These are phyloP conservation scores for Gossypium mustelinum DNA, from an alignment of 345 rosid genomes.

Conservation along the genomic window DNA sequence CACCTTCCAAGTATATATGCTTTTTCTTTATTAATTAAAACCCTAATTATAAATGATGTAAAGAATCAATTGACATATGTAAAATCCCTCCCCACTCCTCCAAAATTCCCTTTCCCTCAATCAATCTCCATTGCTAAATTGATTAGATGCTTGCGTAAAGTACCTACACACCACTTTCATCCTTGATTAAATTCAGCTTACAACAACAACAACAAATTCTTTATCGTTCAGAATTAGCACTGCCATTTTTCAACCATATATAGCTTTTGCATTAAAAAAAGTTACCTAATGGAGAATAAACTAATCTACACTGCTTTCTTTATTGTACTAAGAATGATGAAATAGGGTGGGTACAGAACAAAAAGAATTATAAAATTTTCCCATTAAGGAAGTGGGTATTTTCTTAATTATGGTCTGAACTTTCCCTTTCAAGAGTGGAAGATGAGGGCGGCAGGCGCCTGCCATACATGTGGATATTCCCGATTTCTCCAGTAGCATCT, in stretches of 20 bases:
- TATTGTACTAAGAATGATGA: constrained; percentile 20
- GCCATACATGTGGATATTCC: constrained; percentile 12
- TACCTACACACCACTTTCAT: background rate
- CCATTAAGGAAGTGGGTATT: constrained; percentile 36
- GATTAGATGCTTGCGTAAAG: constrained; percentile 32
- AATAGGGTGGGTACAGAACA: constrained; percentile 10
- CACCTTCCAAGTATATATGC: constrained; percentile 51
- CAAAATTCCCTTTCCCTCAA: background rate
- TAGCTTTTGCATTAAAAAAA: background rate
- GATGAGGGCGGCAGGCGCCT: constrained; percentile 3
- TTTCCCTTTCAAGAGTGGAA: constrained; percentile 40
- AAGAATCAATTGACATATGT: constrained; percentile 38
- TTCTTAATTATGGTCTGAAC: constrained; percentile 7
- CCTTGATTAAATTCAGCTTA: no score
- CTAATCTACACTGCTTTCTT: background rate
- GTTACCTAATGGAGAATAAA: background rate
- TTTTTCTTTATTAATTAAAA: constrained; percentile 17
- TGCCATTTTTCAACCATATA: no score
- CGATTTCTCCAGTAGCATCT: constrained; percentile 5
- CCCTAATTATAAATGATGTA: background rate
- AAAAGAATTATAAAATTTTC: constrained; percentile 17
- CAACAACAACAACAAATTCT: no score
- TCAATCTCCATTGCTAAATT: background rate
- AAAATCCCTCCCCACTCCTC: background rate
- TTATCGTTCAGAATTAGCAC: no score